phyloP scores from a whole-genome alignment of 2,329 filamentous ascomycete genomes.

The Emmonsiellopsis sp. region DNA sequence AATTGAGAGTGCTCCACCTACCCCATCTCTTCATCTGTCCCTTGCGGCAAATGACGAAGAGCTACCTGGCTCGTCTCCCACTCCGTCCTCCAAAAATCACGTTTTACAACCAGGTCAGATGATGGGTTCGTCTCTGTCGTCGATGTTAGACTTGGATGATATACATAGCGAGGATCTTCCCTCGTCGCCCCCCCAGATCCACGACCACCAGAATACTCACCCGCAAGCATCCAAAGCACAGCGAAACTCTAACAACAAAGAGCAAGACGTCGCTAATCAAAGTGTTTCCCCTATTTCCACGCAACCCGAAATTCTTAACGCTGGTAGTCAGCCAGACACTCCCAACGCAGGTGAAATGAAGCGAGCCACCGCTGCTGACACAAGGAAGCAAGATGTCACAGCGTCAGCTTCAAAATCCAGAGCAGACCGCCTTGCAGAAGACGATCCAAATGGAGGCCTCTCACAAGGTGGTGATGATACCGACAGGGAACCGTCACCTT shows the following conservation, averaged over 20 bases:
- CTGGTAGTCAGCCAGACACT: no score
- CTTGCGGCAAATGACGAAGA: constrained; percentile 32
- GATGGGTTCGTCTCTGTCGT: constrained; percentile 5
- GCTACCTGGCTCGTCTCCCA: constrained; percentile 44
- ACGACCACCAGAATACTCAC: not conserved
- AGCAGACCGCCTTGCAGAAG: no score
- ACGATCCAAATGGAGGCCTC: no score
- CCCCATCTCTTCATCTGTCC: constrained; percentile 32
- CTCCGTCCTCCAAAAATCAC: constrained; percentile 30
- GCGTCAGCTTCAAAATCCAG: no score
- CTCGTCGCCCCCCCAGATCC: constrained; percentile 27
- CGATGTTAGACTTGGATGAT: constrained; percentile 6
- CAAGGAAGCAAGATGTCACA: no score
- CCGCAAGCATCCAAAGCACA: not conserved
- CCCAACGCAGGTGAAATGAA: no score
- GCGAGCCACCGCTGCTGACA: no score
- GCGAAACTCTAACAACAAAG: not conserved
- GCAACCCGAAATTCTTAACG: no score
- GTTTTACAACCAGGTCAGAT: constrained; percentile 3
- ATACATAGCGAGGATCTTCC: constrained; percentile 18
- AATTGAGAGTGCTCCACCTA: constrained; percentile 24
- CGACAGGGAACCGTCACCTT: not conserved
- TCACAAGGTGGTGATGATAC: not conserved
- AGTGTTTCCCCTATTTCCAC: not conserved
- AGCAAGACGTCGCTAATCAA: not conserved